Base-by-base conservation (phyloP, 495 filamentous ascomycete species). In the Podospora bellae-mahoneyi region DNA sequence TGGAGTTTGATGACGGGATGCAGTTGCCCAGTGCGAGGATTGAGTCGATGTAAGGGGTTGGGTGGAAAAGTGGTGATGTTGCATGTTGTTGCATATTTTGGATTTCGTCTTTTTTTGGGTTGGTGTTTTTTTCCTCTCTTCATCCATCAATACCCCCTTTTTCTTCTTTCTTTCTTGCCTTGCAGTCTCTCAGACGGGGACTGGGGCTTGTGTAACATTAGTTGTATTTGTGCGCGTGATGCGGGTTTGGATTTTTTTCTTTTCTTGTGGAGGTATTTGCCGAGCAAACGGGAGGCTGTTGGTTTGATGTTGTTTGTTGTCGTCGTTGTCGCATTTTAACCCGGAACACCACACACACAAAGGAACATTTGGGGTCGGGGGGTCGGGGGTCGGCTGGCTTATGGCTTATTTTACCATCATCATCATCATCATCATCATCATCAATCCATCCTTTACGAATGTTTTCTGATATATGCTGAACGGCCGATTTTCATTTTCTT, bases 11-110 rank as follows among this genome's bases (percentile, higher is more conserved):
- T 7, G 82, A 84, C 60, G 72, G 77, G 9, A 73, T 82, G 71
- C 80, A 82, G 65, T 74, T 85, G 75, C 83, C 83, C 10, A 83
- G 81, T 70, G 76, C 73, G 4, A 75, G 83, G 39, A 79, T 85
- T 60, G 78, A 81, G 64, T 78, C 72, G 56, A 77, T 85, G 74
- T 83, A 73, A 76, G 26, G 1, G 55, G n/a, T 58, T 57, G 54
- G 54, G 6, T 58, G 18, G 55, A 26, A 19, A 58, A 58, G 13
- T 34, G 16, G 20, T 63, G 15, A 18, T 32, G 20, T 26, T 60
- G 19, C 23, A 55, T 1, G 61, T 39, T 48, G 27, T 4, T 28
- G 30, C 19, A 62, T 62, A 9, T 32, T 64, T 39, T 30, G 18
- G 34, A 20, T 61, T 67, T 30, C 23, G 20, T 23, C 15, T 20